phyloP scores from a whole-genome alignment of 306 rosid species.

The Cicer bijugum region DNA sequence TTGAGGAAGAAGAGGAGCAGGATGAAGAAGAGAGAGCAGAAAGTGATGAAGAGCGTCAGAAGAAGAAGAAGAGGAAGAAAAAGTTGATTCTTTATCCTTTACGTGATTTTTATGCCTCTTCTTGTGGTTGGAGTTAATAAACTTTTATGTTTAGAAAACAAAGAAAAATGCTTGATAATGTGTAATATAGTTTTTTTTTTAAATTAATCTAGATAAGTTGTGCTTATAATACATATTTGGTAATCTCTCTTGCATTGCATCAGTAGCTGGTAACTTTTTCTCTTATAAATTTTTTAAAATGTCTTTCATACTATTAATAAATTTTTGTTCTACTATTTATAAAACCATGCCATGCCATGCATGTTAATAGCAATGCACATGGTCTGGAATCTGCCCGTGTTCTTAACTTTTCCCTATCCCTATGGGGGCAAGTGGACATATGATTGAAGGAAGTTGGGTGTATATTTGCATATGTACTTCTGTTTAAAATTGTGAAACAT shows the following conservation, averaged over 20 bases:
- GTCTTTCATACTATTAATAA: conserved; percentile 6
- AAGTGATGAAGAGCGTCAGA: conserved; percentile 91
- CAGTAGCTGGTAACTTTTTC: neutral
- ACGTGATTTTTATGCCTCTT: neutral
- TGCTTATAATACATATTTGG: conserved; percentile 1
- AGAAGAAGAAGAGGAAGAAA: conserved; percentile 92
- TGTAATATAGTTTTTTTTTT: neutral
- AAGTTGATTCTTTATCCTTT: conserved; percentile 53
- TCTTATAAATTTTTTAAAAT: neutral
- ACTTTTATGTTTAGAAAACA: conserved; percentile 4
- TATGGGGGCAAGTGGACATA: conserved; percentile 8
- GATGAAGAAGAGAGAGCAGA: conserved; percentile 82
- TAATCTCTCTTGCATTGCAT: conserved; percentile 7
- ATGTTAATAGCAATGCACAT: neutral
- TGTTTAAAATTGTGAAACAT: neutral
- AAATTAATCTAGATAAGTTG: neutral
- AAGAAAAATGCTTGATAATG: conserved; percentile 6
- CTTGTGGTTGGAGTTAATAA: conserved; percentile 33
- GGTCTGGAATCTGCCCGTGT: conserved; percentile 6
- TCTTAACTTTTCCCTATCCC: neutral
- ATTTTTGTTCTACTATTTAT: conserved; percentile 10
- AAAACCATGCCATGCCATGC: neutral
- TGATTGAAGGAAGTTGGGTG: conserved; percentile 7
- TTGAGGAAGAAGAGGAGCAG: conserved; percentile 84
- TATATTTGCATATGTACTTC: neutral